Evolutionary conservation across 805 yeast species (phyloP).

Genomic region (Cephaloascus fragrans): DNA sequence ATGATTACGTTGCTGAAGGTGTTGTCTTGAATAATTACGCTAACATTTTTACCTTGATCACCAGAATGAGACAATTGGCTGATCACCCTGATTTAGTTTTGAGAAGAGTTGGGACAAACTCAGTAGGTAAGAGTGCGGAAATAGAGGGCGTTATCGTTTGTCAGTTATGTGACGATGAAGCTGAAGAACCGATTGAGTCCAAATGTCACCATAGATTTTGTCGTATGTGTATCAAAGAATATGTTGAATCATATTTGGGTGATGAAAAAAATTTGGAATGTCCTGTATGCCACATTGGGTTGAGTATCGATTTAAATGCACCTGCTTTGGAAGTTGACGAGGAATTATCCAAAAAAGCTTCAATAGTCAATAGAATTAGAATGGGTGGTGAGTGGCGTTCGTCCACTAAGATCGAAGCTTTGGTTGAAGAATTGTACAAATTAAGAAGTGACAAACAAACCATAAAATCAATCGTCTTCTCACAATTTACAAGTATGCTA

Average conservation of each 20-base stretch:
- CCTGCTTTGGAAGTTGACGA: constrained; percentile 72
- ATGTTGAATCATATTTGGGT: constrained; percentile 73
- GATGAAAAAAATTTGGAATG: constrained; percentile 56
- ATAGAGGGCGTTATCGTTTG: constrained; percentile 60
- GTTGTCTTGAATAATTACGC: constrained; percentile 96
- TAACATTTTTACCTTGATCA: constrained; percentile 88
- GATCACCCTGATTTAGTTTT: constrained; percentile 96
- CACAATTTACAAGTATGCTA: constrained; percentile 94
- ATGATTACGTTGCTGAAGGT: constrained; percentile 91
- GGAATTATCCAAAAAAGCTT: constrained; percentile 47
- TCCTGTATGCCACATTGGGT: constrained; percentile 92
- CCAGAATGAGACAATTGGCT: constrained; percentile 96
- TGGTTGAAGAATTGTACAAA: constrained; percentile 85
- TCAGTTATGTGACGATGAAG: constrained; percentile 93
- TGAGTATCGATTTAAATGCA: constrained; percentile 82
- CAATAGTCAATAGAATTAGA: constrained; percentile 80
- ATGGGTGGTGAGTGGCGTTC: constrained; percentile 88
- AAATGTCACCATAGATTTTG: constrained; percentile 93
- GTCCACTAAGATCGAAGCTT: constrained; percentile 93
- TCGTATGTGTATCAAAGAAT: constrained; percentile 85
- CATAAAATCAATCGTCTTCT: constrained; percentile 90
- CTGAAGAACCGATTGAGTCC: constrained; percentile 93
- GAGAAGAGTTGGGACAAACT: constrained; percentile 45
- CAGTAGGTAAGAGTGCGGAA: constrained; percentile 21
- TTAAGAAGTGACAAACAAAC: constrained; percentile 81